Conservation (phyloP, 306 rosid genomes). For the Vicia villosa region DNA sequence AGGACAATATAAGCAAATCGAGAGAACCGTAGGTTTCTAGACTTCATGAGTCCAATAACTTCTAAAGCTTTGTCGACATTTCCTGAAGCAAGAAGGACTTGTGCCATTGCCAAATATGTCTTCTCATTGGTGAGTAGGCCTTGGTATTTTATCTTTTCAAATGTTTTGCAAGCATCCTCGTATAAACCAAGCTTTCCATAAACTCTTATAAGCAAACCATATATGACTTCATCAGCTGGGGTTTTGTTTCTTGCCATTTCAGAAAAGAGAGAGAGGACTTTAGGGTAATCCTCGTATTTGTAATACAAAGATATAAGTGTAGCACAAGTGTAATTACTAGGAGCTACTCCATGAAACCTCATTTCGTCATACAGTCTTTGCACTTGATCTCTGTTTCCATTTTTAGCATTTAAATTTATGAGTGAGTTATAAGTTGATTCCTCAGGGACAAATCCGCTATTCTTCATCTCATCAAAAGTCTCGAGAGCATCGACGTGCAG, state of each 20-base stretch:
- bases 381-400: constrained; percentile 60
- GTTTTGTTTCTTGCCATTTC: constrained; percentile 71
- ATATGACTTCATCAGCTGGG: constrained; percentile 86
- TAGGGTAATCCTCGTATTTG: constrained; percentile 78
- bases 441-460: constrained; percentile 68
- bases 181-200: constrained; percentile 89
- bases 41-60: constrained; percentile 73
- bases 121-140: constrained; percentile 80
- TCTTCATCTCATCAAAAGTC: constrained; percentile 64
- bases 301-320: constrained; percentile 83
- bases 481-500: constrained; percentile 62
- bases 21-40: constrained; percentile 65
- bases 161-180: constrained; percentile 75
- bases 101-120: constrained; percentile 92
- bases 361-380: constrained; percentile 71
- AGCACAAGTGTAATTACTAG: constrained; percentile 88
- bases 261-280: constrained; percentile 83
- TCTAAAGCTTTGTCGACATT: constrained; percentile 66
- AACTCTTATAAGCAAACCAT: constrained; percentile 87
- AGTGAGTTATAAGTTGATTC: constrained; percentile 78
- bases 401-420: constrained; percentile 64
- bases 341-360: constrained; percentile 63
- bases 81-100: constrained; percentile 82
- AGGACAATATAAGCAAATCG: constrained; percentile 84
- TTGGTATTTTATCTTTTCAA: constrained; percentile 66